These are phyloP conservation scores for Trametes versicolor DNA, from an alignment of 1,284 basidiomycete species.

Conservation along the genomic window DNA sequence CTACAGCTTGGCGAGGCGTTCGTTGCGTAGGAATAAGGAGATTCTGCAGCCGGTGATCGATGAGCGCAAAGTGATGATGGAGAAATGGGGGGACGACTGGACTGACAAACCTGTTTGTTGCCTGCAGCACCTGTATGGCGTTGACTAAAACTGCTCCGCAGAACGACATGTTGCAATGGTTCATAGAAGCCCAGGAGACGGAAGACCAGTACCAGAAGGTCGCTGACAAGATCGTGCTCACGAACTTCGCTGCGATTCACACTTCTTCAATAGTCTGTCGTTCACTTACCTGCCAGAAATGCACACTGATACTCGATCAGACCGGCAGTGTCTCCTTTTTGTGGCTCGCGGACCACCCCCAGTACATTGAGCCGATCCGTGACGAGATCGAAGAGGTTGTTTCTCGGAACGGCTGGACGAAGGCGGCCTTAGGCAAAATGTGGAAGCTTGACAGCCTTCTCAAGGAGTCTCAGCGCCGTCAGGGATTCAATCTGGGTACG, in stretches of 20 bases:
- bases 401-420: conserved; percentile 54
- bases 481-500: conserved; percentile 41
- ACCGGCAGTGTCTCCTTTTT: conserved; percentile 48
- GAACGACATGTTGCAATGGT: conserved; percentile 33
- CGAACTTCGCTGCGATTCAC: conserved; percentile 46
- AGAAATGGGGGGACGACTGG: conserved; percentile 1
- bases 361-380: conserved; percentile 51
- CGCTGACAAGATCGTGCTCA: conserved; percentile 33
- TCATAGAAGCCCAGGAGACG: conserved; percentile 24
- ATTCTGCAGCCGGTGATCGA: conserved; percentile 15
- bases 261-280: conserved; percentile 36
- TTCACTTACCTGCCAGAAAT: background rate
- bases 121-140: background rate
- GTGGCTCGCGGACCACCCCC: conserved; percentile 51
- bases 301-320: conserved; percentile 30
- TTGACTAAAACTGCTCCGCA: background rate
- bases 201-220: conserved; percentile 15
- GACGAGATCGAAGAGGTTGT: conserved; percentile 53
- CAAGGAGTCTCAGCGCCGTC: conserved; percentile 52
- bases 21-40: background rate
- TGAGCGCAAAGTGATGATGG: background rate
- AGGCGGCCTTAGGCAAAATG: conserved; percentile 53
- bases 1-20: conserved; percentile 21
- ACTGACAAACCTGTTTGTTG: conserved; percentile 24
- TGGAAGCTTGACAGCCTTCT: conserved; percentile 62